Percentiles rank a stretch among this genome's conserved stretches.
Conservation (phyloP, 2,329 filamentous ascomycete genomes). For the Monilinia polystroma region DNA sequence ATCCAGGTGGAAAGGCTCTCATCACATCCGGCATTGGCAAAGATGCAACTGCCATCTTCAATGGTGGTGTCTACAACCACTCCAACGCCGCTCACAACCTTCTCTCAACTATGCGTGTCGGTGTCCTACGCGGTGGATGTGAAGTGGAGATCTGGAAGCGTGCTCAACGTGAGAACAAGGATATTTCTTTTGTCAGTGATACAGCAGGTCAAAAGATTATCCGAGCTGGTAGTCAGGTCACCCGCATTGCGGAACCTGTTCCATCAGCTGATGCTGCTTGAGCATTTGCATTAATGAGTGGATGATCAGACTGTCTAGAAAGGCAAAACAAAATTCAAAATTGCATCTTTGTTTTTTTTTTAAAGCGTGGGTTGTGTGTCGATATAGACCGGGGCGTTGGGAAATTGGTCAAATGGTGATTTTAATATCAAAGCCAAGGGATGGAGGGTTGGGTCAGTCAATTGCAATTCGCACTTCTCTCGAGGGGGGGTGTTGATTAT, state of each 20-base stretch:
- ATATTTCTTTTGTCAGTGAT: constrained; percentile 76
- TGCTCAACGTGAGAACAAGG: constrained; percentile 79
- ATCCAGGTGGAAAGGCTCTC: constrained; percentile 87
- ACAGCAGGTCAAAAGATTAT: constrained; percentile 78
- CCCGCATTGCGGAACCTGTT: constrained; percentile 76
- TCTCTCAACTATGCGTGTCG: constrained; percentile 82
- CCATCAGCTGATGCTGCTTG: constrained; percentile 82
- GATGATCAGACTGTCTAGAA: constrained; percentile 10
- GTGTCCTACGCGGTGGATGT: constrained; percentile 80
- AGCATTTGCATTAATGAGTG: constrained; percentile 24
- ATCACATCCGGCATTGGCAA: constrained; percentile 81
- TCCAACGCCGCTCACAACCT: constrained; percentile 89
- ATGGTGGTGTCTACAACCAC: constrained; percentile 86
- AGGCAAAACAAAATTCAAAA: constrained; percentile 6
- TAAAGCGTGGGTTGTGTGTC: constrained; percentile 26
- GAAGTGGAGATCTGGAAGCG: constrained; percentile 95
- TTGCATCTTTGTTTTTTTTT: constrained; percentile 27
- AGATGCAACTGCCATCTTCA: constrained; percentile 88
- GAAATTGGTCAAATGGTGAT: constrained; percentile 14
- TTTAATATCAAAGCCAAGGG: constrained; percentile 16
- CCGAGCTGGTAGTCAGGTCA: constrained; percentile 81
- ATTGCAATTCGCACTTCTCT: neutral
- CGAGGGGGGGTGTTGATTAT: neutral
- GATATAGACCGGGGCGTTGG: constrained; percentile 28
- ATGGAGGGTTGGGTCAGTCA: constrained; percentile 3